Evolutionary conservation across 2,329 filamentous ascomycete genomes (phyloP).

Genomic region (Aspergillus fructus): DNA sequence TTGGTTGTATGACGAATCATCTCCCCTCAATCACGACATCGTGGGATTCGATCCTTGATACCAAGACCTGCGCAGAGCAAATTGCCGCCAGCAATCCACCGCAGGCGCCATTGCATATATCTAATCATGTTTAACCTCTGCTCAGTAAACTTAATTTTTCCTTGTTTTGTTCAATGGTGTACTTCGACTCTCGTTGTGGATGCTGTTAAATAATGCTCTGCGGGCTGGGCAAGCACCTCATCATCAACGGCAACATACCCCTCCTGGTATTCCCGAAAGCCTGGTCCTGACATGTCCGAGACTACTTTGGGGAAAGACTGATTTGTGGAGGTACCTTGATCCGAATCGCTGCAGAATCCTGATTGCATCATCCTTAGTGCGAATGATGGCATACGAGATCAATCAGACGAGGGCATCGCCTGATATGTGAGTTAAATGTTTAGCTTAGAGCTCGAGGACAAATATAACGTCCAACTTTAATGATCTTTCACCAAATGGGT

Average conservation of each 20-base stretch:
- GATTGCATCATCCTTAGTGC: constrained; percentile 4
- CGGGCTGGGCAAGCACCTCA: neutral
- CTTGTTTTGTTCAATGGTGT: too few species aligned
- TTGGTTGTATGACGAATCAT: neutral
- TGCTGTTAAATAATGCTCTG: too few species aligned
- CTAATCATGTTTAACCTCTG: too few species aligned
- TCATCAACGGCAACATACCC: neutral
- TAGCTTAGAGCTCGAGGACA: too few species aligned
- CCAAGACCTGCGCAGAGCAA: neutral
- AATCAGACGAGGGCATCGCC: neutral
- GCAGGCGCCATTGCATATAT: too few species aligned
- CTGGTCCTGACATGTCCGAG: neutral
- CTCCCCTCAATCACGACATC: neutral
- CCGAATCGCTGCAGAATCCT: neutral
- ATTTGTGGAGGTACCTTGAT: neutral
- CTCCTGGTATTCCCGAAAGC: neutral
- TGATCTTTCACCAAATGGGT: too few species aligned
- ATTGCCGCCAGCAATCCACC: too few species aligned
- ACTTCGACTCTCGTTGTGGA: too few species aligned
- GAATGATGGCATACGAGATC: neutral
- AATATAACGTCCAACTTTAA: fast-evolving
- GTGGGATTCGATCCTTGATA: neutral
- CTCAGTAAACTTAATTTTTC: too few species aligned
- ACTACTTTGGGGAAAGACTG: neutral
- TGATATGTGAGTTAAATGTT: too few species aligned